phyloP scores from a whole-genome alignment of 179 eudicot genomes.

The Beta lomatogona region DNA sequence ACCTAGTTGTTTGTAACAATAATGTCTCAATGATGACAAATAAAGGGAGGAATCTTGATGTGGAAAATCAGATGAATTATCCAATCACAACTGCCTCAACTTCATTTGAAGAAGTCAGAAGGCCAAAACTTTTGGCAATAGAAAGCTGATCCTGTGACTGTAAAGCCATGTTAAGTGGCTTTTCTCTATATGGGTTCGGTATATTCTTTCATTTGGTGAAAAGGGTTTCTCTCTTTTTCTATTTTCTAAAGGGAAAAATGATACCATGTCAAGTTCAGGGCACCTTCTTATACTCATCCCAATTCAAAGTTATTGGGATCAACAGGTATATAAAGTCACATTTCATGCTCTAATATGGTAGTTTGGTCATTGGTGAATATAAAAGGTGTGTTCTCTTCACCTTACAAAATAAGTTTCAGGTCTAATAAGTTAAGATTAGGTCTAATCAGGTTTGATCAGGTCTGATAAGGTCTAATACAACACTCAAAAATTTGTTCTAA shows the following conservation, averaged over 20 bases:
- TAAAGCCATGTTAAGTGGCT: constrained; percentile 29
- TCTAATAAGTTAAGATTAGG: no score
- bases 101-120: constrained; percentile 6
- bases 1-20: constrained; percentile 8
- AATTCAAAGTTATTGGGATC: no score
- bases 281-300: no score
- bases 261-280: no score
- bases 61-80: constrained; percentile 15
- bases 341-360: no score
- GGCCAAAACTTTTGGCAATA: constrained; percentile 20
- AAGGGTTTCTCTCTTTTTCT: constrained; percentile 20
- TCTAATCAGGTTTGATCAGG: no score
- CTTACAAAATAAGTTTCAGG: no score
- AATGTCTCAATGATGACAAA: neutral
- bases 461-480: no score
- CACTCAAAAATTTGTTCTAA: no score
- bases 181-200: constrained; percentile 17
- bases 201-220: constrained; percentile 28
- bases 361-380: no score
- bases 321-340: no score
- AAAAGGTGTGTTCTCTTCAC: no score
- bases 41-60: constrained; percentile 20
- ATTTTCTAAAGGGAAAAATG: neutral
- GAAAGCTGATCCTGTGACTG: constrained; percentile 31
- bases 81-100: constrained; percentile 25